Evolutionary conservation across 306 rosid species (phyloP).

Genomic region (Nissolia schottii): DNA sequence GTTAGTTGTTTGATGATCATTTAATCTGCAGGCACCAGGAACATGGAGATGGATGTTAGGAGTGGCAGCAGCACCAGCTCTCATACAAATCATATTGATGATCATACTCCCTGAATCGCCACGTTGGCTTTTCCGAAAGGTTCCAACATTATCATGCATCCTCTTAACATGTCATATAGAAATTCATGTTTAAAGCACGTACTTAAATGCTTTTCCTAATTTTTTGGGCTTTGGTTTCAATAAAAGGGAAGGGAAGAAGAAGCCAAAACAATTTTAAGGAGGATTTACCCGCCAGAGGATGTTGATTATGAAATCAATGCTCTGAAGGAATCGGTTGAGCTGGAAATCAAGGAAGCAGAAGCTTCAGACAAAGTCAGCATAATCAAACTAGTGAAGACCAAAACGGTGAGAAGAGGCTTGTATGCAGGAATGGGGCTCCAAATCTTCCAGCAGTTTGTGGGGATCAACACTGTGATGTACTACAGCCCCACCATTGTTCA

Average conservation of each 20-base stretch:
- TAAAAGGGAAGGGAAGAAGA: slow-evolving; percentile 45
- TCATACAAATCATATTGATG: slow-evolving; percentile 41
- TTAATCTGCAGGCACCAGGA: slow-evolving; percentile 46
- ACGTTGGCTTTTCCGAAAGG: slow-evolving; percentile 63
- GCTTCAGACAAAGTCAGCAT: slow-evolving; percentile 25
- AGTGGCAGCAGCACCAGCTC: slow-evolving; percentile 50
- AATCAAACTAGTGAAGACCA: slow-evolving; percentile 31
- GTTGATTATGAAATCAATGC: slow-evolving; percentile 42
- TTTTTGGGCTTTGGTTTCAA: background rate
- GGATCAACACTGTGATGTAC: slow-evolving; percentile 62
- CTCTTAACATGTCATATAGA: background rate
- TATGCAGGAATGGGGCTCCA: slow-evolving; percentile 65
- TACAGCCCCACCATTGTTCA: slow-evolving; percentile 61
- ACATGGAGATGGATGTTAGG: slow-evolving; percentile 82
- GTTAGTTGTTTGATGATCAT: background rate
- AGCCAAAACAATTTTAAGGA: slow-evolving; percentile 37
- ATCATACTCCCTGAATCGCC: slow-evolving; percentile 58
- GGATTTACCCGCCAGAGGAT: slow-evolving; percentile 37
- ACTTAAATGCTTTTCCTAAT: too few species aligned
- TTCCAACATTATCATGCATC: background rate
- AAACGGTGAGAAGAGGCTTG: slow-evolving; percentile 49
- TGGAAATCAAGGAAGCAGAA: slow-evolving; percentile 30
- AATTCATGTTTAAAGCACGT: too few species aligned
- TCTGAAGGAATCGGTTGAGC: slow-evolving; percentile 42
- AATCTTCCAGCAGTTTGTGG: slow-evolving; percentile 61